Conservation (phyloP, 2,329 filamentous ascomycete species). For the Colletotrichum siamense region DNA sequence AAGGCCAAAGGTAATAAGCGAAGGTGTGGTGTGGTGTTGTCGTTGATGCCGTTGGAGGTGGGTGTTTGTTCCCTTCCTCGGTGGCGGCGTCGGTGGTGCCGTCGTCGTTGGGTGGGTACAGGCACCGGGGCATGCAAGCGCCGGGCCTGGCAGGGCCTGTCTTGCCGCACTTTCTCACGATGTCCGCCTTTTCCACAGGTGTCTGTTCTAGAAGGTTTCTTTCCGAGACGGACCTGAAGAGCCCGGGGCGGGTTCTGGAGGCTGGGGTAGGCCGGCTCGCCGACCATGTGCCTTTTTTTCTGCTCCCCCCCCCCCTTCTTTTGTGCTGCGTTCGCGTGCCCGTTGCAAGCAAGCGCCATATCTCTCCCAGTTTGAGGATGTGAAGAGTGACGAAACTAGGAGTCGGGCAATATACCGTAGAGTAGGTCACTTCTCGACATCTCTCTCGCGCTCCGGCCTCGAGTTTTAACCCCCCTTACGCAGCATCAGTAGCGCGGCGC, state of each 20-base stretch:
- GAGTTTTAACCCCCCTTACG: neutral
- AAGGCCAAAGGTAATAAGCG: neutral
- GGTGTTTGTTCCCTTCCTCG: neutral
- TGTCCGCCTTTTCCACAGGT: neutral
- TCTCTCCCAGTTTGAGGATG: neutral
- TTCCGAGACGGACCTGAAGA: neutral
- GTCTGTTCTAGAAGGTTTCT: neutral
- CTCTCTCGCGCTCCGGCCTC: neutral
- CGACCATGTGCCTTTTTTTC: neutral
- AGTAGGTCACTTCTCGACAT: neutral
- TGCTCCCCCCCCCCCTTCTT: neutral
- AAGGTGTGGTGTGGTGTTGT: neutral
- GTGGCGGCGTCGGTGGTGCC: neutral
- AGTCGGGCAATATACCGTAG: neutral
- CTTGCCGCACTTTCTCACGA: neutral
- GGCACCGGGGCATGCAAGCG: neutral
- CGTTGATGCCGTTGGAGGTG: neutral
- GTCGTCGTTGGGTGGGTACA: neutral
- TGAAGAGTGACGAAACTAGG: neutral
- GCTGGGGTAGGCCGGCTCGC: neutral
- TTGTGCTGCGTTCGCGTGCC: neutral
- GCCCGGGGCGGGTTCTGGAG: neutral
- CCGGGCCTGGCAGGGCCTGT: neutral
- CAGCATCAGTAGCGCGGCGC: neutral
- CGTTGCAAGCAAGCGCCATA: neutral